Conservation (phyloP, 345 rosid genomes). For the Syzygium grande region DNA sequence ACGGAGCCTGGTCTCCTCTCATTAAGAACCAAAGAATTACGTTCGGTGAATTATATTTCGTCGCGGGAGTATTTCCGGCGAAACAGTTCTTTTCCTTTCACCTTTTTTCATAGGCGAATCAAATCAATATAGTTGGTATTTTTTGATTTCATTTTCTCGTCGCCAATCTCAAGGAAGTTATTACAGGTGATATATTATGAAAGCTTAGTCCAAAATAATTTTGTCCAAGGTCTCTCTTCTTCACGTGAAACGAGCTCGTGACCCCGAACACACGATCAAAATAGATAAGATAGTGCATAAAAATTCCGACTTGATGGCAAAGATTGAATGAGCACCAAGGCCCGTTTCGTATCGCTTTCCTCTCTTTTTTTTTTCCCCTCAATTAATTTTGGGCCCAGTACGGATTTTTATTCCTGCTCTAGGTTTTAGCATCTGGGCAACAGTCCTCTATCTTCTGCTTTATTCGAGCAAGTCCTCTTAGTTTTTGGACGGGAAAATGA, state of each 20-base stretch:
- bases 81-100: neutral
- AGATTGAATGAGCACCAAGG: neutral
- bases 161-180: neutral
- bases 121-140: neutral
- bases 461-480: neutral
- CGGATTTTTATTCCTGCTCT: neutral
- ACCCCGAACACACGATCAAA: neutral
- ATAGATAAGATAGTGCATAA: neutral
- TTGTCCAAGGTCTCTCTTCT: neutral
- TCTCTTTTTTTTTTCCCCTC: neutral
- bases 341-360: neutral
- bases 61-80: too few relatives aligned
- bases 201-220: neutral
- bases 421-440: neutral
- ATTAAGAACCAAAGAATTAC: too few relatives aligned
- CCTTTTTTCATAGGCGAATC: neutral
- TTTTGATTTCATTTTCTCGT: neutral
- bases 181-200: too few relatives aligned
- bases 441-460: neutral
- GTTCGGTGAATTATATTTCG: too few relatives aligned
- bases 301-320: neutral
- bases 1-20: too few relatives aligned
- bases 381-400: neutral
- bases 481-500: neutral
- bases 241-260: neutral